phyloP scores from a whole-genome alignment of 441 rosid genomes.

The Erodium texanum region DNA sequence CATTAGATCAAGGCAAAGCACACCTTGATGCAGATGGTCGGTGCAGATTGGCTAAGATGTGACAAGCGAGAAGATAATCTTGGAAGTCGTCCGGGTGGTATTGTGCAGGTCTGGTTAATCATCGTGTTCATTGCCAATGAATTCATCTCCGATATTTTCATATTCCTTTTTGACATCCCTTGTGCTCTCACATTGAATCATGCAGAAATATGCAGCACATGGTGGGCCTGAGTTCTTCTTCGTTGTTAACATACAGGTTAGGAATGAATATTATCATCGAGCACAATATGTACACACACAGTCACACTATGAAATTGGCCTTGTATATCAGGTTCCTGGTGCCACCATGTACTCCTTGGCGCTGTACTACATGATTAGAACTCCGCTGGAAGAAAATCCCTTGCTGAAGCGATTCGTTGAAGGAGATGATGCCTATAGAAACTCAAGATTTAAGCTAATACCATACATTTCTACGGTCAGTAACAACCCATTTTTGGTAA shows the following conservation, averaged over 20 bases:
- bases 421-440: conserved; percentile 76
- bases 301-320: background rate
- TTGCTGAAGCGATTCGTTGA: conserved; percentile 64
- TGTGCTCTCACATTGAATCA: no score
- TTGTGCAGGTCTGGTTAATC: conserved; percentile 49
- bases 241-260: conserved; percentile 67
- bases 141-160: background rate
- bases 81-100: conserved; percentile 49
- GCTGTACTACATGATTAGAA: conserved; percentile 59
- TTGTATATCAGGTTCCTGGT: conserved; percentile 61
- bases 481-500: background rate
- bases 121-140: no score
- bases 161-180: no score
- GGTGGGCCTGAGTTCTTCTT: conserved; percentile 77
- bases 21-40: conserved; percentile 75
- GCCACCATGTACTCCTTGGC: conserved; percentile 48
- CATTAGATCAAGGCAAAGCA: conserved; percentile 55
- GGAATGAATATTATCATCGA: background rate
- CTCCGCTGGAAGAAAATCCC: conserved; percentile 66
- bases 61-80: conserved; percentile 64
- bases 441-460: conserved; percentile 87
- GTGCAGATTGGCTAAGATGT: conserved; percentile 89
- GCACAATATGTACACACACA: background rate
- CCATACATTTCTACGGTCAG: conserved; percentile 81
- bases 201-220: conserved; percentile 42